phyloP scores from a whole-genome alignment of 1,139 yeast genomes.

The Kurtzmaniella natalensis region DNA sequence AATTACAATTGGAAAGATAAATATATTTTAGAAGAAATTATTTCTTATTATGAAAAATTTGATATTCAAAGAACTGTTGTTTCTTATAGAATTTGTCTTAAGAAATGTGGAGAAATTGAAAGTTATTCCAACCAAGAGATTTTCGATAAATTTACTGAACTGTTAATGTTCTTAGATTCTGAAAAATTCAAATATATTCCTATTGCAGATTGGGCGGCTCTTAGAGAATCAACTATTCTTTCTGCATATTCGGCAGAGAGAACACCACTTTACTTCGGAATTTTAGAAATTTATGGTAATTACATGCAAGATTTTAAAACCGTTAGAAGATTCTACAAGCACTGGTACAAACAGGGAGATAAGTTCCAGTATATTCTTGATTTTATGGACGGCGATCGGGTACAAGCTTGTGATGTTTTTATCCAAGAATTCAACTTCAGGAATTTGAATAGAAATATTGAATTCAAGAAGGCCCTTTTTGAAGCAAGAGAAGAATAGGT shows the following conservation, averaged over 20 bases:
- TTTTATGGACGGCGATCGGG: too few relatives aligned
- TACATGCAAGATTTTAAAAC: constrained; percentile 38
- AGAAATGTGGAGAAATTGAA: constrained; percentile 62
- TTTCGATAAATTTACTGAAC: constrained; percentile 56
- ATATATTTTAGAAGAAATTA: constrained; percentile 58
- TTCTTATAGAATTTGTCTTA: constrained; percentile 70
- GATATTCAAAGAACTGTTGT: constrained; percentile 62
- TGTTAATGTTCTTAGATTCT: constrained; percentile 49
- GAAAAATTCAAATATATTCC: constrained; percentile 61
- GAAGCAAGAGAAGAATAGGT: too few relatives aligned
- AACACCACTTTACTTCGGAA: constrained; percentile 52
- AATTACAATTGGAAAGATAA: constrained; percentile 69
- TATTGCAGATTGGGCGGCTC: constrained; percentile 84
- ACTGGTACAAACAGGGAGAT: constrained; percentile 28
- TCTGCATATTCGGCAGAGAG: constrained; percentile 40
- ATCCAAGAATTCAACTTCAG: constrained; percentile 23
- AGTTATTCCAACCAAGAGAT: constrained; percentile 55
- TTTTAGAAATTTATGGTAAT: constrained; percentile 48
- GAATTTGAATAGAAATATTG: constrained; percentile 25
- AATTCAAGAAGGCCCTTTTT: too few relatives aligned
- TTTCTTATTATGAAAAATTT: constrained; percentile 57
- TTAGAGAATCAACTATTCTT: constrained; percentile 71
- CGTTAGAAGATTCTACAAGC: constrained; percentile 27
- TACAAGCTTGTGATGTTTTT: constrained; percentile 16
- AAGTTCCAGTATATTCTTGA: constrained; percentile 16